phyloP scores from a whole-genome alignment of 1,284 basidiomycete species.

The Sporisorium scitamineum region DNA sequence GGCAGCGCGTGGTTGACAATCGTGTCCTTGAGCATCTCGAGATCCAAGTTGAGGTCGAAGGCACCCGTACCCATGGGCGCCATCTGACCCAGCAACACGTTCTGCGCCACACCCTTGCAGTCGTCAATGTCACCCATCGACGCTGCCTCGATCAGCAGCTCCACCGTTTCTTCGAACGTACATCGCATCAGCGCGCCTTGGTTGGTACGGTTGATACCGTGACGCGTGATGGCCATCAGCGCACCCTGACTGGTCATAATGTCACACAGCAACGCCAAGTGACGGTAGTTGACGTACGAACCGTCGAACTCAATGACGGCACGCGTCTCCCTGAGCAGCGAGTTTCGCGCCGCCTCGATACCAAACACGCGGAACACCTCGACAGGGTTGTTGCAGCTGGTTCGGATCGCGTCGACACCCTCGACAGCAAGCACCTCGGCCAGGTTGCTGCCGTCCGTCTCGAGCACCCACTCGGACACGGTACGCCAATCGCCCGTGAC shows the following conservation, averaged over 20 bases:
- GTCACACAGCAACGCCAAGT: slow-evolving; percentile 93
- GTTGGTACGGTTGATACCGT: slow-evolving; percentile 94
- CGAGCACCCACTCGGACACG: slow-evolving; percentile 87
- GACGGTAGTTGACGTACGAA: slow-evolving; percentile 99
- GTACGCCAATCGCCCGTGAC: slow-evolving; percentile 65
- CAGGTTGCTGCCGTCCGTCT: slow-evolving; percentile 84
- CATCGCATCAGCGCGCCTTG: slow-evolving; percentile 88
- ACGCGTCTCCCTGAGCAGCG: slow-evolving; percentile 87
- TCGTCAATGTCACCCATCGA: slow-evolving; percentile 98
- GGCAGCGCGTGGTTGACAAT: slow-evolving; percentile 96
- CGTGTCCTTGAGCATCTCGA: slow-evolving; percentile 98
- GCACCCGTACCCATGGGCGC: slow-evolving; percentile 79
- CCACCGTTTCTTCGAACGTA: slow-evolving; percentile 99
- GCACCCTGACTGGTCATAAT: slow-evolving; percentile 97
- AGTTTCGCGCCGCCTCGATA: slow-evolving; percentile 94
- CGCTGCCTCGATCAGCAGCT: slow-evolving; percentile 98
- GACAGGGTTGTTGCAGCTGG: slow-evolving; percentile 96
- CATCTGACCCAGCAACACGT: slow-evolving; percentile 98
- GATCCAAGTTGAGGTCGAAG: slow-evolving; percentile 94
- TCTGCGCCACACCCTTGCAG: slow-evolving; percentile 97
- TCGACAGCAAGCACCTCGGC: slow-evolving; percentile 84
- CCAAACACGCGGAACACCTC: slow-evolving; percentile 97
- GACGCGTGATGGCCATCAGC: slow-evolving; percentile 98
- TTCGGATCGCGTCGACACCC: slow-evolving; percentile 90
- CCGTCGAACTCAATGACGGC: slow-evolving; percentile 97